Conservation (phyloP, 352 stramenopile species). For the Phytopythium cucurbitacearum region DNA sequence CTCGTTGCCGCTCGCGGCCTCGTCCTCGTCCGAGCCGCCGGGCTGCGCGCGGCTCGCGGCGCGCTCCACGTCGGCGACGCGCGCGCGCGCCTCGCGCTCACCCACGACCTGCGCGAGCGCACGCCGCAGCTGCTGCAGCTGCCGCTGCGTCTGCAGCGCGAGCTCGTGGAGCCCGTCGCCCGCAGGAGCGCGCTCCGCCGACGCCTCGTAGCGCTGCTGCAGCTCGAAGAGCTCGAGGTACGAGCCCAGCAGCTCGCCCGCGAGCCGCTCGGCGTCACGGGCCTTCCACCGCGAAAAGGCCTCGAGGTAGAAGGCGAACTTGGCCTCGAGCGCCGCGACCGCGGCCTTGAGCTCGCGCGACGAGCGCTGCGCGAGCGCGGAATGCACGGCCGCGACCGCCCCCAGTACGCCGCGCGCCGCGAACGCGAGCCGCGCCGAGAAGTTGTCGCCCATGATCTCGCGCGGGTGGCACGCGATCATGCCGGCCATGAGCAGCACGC, state of each 20-base stretch:
- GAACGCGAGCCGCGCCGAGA: constrained; percentile 37
- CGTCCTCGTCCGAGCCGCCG: not conserved
- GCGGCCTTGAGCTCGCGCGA: constrained; percentile 29
- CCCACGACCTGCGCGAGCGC: constrained; percentile 59
- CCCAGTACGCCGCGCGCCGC: constrained; percentile 31
- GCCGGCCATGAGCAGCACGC: constrained; percentile 67
- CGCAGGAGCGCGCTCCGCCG: constrained; percentile 22
- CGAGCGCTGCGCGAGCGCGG: constrained; percentile 31
- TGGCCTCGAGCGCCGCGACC: constrained; percentile 36
- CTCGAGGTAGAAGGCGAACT: constrained; percentile 68
- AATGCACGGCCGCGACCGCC: too few relatives aligned
- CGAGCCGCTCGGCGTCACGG: constrained; percentile 47
- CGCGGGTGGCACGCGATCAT: constrained; percentile 63
- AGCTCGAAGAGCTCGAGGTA: constrained; percentile 49
- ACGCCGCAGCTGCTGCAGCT: constrained; percentile 45
- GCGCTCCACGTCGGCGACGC: constrained; percentile 29
- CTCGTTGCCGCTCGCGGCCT: not conserved
- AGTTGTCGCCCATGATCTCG: constrained; percentile 57
- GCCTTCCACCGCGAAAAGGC: constrained; percentile 64
- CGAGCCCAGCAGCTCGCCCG: constrained; percentile 41
- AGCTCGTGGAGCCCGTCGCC: constrained; percentile 55
- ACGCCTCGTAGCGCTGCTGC: constrained; percentile 35
- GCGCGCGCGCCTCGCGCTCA: constrained; percentile 26
- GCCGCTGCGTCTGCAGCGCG: constrained; percentile 49
- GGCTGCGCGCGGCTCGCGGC: constrained; percentile 14